Percentiles rank a stretch among this genome's conserved stretches.
phyloP scores from a whole-genome alignment of 176 grass and related monocot genomes.

The Triticum monococcum region DNA sequence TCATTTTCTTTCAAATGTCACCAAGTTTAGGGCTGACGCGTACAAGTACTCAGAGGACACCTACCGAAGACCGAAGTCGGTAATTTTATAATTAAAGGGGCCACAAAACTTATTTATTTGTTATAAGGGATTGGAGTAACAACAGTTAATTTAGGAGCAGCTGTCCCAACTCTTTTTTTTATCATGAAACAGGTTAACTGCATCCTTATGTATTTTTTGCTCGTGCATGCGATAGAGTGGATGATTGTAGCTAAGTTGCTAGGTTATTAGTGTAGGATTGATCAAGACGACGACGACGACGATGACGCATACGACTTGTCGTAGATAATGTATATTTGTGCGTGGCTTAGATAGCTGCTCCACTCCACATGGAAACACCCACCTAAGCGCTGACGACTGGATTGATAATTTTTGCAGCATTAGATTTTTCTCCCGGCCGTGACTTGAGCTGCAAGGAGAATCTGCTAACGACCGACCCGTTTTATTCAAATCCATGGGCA shows the following conservation, averaged over 20 bases:
- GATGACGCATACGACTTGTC: background rate
- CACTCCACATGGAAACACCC: background rate
- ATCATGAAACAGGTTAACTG: too few species aligned
- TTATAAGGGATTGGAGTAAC: too few species aligned
- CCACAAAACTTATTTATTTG: too few species aligned
- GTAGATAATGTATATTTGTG: background rate
- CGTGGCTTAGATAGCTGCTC: background rate
- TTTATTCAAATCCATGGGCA: background rate
- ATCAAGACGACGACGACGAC: background rate
- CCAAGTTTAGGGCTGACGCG: too few species aligned
- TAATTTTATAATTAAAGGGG: too few species aligned
- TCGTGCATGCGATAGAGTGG: background rate
- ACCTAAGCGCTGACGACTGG: background rate
- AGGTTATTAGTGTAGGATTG: background rate
- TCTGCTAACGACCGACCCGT: background rate
- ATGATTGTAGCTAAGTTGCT: background rate
- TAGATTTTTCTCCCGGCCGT: background rate
- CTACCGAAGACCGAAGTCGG: too few species aligned
- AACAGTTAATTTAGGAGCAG: too few species aligned
- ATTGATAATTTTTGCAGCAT: background rate
- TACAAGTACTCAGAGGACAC: too few species aligned
- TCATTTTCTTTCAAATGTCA: too few species aligned
- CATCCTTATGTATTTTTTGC: background rate
- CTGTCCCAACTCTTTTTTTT: too few species aligned
- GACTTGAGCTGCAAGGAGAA: background rate